A percentile compares a stretch with the other conserved stretches of the same genome.
These are phyloP conservation scores for Benincasa hispida DNA, from an alignment of 306 rosid genomes.

Conservation along the genomic window DNA sequence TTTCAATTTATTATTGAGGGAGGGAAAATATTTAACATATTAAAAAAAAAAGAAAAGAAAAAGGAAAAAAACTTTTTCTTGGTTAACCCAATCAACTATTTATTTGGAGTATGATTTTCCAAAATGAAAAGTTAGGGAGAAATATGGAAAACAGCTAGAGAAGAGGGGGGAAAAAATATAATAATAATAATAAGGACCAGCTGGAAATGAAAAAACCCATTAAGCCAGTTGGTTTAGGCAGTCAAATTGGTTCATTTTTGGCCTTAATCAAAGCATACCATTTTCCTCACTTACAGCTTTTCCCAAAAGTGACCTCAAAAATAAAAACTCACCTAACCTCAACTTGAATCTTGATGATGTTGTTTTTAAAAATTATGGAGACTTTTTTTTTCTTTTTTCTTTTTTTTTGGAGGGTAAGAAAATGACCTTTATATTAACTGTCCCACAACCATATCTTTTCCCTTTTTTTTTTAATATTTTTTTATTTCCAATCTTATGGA, in stretches of 20 bases:
- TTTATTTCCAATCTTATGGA: neutral
- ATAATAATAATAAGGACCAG: no score
- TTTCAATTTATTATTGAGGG: neutral
- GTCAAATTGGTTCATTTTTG: neutral
- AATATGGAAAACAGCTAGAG: neutral
- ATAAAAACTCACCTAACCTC: neutral
- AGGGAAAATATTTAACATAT: neutral
- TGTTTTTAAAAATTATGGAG: neutral
- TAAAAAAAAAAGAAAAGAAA: no score
- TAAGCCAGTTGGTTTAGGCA: neutral
- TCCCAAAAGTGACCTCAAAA: neutral
- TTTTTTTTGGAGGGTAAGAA: no score
- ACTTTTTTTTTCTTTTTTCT: neutral
- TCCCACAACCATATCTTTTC: neutral
- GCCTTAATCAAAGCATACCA: neutral
- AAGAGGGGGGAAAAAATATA: neutral
- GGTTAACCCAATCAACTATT: no score
- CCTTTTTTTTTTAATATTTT: neutral
- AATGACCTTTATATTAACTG: neutral
- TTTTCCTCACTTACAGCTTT: neutral
- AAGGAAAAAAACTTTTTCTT: no score
- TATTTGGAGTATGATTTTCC: neutral
- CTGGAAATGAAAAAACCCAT: neutral
- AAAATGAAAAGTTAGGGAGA: neutral
- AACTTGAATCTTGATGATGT: neutral